Conservation (phyloP, 306 rosid species). For the Castanea mollissima region DNA sequence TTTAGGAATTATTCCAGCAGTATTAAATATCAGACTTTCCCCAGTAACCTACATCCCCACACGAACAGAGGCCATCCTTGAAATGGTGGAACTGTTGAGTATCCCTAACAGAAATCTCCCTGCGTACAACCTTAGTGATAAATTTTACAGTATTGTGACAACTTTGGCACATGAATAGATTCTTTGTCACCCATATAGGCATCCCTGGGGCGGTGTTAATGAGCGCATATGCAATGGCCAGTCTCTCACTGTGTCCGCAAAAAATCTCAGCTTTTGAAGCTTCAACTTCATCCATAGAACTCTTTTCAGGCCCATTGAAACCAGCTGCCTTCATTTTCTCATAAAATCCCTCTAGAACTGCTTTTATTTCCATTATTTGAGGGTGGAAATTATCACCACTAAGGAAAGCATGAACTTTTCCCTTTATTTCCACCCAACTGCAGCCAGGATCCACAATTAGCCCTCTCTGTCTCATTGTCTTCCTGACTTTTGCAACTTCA, state of each 20-base stretch:
- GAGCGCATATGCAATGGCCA: conserved; percentile 71
- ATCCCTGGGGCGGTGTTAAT: conserved; percentile 78
- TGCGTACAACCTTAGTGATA: conserved; percentile 67
- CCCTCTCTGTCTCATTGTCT: conserved; percentile 70
- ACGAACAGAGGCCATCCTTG: conserved; percentile 83
- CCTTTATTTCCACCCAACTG: conserved; percentile 89
- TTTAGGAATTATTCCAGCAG: conserved; percentile 24
- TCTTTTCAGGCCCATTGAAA: conserved; percentile 33
- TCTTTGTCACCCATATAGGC: conserved; percentile 87
- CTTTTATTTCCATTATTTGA: conserved; percentile 56
- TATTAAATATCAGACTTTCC: conserved; percentile 24
- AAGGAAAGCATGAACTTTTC: conserved; percentile 85
- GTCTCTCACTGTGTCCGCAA: conserved; percentile 93
- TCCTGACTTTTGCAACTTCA: conserved; percentile 61
- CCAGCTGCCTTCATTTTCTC: conserved; percentile 62
- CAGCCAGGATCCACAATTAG: conserved; percentile 83
- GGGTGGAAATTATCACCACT: conserved; percentile 72
- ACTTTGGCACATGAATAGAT: conserved; percentile 77
- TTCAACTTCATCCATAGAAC: conserved; percentile 43
- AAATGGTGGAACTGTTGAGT: conserved; percentile 82
- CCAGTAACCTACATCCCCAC: conserved; percentile 73
- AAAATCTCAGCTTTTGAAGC: conserved; percentile 85
- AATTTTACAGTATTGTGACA: conserved; percentile 72
- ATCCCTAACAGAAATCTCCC: conserved; percentile 84
- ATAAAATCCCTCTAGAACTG: conserved; percentile 64